phyloP scores from a whole-genome alignment of 768 basidiomycete genomes.

The Hygrophoropsis aurantiaca region DNA sequence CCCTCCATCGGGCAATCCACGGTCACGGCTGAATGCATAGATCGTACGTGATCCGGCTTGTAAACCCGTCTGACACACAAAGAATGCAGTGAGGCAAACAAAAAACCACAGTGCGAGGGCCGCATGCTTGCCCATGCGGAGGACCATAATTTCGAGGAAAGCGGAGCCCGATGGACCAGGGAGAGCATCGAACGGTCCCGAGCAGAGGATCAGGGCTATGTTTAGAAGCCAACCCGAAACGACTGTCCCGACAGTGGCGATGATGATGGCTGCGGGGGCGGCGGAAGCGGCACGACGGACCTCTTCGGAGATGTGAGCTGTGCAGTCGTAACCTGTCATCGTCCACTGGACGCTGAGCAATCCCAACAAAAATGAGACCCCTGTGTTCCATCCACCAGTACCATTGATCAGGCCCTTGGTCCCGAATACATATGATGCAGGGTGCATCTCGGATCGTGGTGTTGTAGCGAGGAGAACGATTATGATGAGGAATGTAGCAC shows the following conservation, averaged over 20 bases:
- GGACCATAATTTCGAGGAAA: slow-evolving; percentile 56
- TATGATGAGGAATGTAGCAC: slow-evolving; percentile 40
- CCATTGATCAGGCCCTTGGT: slow-evolving; percentile 37
- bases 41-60: slow-evolving; percentile 60
- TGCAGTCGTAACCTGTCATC: slow-evolving; percentile 35
- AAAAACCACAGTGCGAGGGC: slow-evolving; percentile 57
- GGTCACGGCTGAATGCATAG: slow-evolving; percentile 59
- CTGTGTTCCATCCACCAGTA: slow-evolving; percentile 41
- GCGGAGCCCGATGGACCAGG: slow-evolving; percentile 55
- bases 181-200: slow-evolving; percentile 46
- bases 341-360: slow-evolving; percentile 49
- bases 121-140: slow-evolving; percentile 51
- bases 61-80: slow-evolving; percentile 48
- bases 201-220: slow-evolving; percentile 60
- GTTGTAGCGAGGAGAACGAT: slow-evolving; percentile 44
- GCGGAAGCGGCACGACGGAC: slow-evolving; percentile 53
- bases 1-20: slow-evolving; percentile 56
- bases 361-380: slow-evolving; percentile 45
- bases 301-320: slow-evolving; percentile 38
- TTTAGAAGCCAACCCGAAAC: slow-evolving; percentile 67
- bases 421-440: slow-evolving; percentile 57
- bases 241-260: slow-evolving; percentile 45
- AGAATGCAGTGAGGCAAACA: slow-evolving; percentile 64
- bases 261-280: slow-evolving; percentile 44
- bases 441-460: slow-evolving; percentile 51